A percentile compares a stretch with the other conserved stretches of the same genome.
These are phyloP conservation scores for Candida tammaniensis DNA, from an alignment of 805 yeast genomes.

Conservation along the genomic window DNA sequence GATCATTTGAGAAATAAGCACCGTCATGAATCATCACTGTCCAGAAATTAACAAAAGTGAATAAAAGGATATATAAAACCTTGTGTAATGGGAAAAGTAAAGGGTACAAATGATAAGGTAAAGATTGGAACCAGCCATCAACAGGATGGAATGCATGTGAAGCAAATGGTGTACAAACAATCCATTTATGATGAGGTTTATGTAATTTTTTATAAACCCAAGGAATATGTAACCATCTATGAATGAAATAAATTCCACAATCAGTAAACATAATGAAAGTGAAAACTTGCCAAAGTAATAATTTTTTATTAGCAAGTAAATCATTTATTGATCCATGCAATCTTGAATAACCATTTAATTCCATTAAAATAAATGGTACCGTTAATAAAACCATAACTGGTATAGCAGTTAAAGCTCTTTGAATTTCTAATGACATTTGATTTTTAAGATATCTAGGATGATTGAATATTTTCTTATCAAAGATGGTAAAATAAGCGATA, in stretches of 20 bases:
- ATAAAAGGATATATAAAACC: constrained; percentile 72
- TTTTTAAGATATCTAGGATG: constrained; percentile 95
- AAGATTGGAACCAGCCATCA: constrained; percentile 89
- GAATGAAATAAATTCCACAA: constrained; percentile 86
- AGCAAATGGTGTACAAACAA: constrained; percentile 97
- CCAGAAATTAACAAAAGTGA: constrained; percentile 95
- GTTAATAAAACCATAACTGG: constrained; percentile 88
- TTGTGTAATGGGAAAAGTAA: constrained; percentile 91
- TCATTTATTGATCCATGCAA: constrained; percentile 67
- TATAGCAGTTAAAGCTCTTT: constrained; percentile 74
- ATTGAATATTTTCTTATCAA: constrained; percentile 86
- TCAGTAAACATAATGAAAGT: constrained; percentile 89
- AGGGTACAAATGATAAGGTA: constrained; percentile 93
- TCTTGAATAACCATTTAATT: constrained; percentile 77
- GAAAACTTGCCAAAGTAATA: constrained; percentile 66
- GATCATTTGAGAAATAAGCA: constrained; percentile 88
- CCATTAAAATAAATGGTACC: constrained; percentile 84
- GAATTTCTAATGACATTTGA: constrained; percentile 82
- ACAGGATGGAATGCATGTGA: constrained; percentile 98
- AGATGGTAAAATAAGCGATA: constrained; percentile 72
- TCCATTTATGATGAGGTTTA: constrained; percentile 99
- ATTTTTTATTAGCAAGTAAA: constrained; percentile 65
- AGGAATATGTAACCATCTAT: constrained; percentile 94
- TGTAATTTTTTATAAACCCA: constrained; percentile 79
- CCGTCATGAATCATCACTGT: constrained; percentile 99